Evolutionary conservation across 495 filamentous ascomycete genomes (phyloP), one percentile per base, ranked within the genome.

Genomic region (Tirmania nivea): DNA sequence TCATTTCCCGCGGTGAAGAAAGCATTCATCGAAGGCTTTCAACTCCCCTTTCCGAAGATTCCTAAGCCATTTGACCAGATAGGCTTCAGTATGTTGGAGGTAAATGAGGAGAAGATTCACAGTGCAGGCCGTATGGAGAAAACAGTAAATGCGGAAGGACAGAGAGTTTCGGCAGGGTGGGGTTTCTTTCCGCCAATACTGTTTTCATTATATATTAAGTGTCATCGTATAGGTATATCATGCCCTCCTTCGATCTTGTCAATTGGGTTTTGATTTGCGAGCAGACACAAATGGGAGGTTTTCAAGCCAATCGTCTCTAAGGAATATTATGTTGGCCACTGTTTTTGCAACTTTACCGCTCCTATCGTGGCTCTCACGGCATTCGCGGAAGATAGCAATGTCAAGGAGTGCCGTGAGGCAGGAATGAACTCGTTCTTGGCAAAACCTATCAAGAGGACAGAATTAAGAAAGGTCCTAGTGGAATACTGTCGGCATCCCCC

Each of bases 361-460:
- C 88, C 88, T 7, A 95, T 95, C 57, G 86, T 95, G 10, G 88
- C 88, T 3, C 67, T 95, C 45, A 90, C 85, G 25, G 88, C 88
- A 0, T 94, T 93, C 65, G 76, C 84, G 11, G 88, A 94, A 61
- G 86, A 90, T 60, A 81, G 77, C 66, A 94, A 94, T 60, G 78
- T 90, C 55, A 83, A 81, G 63, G 80, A 87, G 56, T 90, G 83
- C 56, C 51, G 67, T 47, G 70, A 70, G 31, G 69, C 68, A 0
- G 70, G 71, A 51, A 71, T 71, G 70, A 66, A 73, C 59, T 69
- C 69, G 55, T 72, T 73, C 53, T 60, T 78, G 19, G 69, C 75
- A 53, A 95, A 95, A 69, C 88, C 88, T 1, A 92, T 95, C 55
- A 73, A 82, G 48, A 71, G 86, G 21, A 84, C 83, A 6, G 81